These are phyloP conservation scores for Takashimella tepidaria DNA, from an alignment of 1,284 basidiomycete genomes.

Conservation along the genomic window DNA sequence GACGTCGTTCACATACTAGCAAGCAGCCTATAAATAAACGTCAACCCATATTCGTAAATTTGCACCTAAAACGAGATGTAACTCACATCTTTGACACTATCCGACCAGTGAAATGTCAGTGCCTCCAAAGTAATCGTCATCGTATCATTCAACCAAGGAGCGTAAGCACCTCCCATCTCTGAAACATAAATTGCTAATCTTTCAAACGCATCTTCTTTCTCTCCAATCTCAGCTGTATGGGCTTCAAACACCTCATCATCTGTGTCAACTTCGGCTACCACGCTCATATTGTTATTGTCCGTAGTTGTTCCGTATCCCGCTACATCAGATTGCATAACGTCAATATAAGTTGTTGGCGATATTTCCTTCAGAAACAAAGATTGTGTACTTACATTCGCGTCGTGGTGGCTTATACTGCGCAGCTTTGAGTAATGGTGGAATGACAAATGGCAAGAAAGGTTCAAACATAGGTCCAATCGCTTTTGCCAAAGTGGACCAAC, in stretches of 20 bases:
- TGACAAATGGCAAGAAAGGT: conserved; percentile 73
- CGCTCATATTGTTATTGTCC: neutral
- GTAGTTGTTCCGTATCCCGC: neutral
- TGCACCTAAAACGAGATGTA: neutral
- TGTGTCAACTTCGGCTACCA: conserved; percentile 53
- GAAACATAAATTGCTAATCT: conserved; percentile 73
- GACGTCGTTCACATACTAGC: conserved; percentile 62
- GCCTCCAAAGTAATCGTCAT: conserved; percentile 67
- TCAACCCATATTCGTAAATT: conserved; percentile 2
- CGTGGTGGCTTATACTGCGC: conserved; percentile 63
- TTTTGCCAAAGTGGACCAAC: conserved; percentile 4
- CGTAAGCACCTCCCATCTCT: conserved; percentile 62
- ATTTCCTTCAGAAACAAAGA: neutral
- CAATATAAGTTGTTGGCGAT: conserved; percentile 59
- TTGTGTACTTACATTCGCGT: neutral
- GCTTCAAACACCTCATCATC: conserved; percentile 47
- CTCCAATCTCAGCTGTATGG: conserved; percentile 67
- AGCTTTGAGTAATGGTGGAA: conserved; percentile 67
- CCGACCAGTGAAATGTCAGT: conserved; percentile 69
- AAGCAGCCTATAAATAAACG: conserved; percentile 6
- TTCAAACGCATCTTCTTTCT: conserved; percentile 77
- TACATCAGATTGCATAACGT: conserved; percentile 51
- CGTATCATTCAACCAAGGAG: conserved; percentile 63
- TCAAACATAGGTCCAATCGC: conserved; percentile 67
- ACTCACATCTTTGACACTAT: conserved; percentile 66